Conservation (phyloP, 352 stramenopile genomes). For the Blastocystis sp. region DNA sequence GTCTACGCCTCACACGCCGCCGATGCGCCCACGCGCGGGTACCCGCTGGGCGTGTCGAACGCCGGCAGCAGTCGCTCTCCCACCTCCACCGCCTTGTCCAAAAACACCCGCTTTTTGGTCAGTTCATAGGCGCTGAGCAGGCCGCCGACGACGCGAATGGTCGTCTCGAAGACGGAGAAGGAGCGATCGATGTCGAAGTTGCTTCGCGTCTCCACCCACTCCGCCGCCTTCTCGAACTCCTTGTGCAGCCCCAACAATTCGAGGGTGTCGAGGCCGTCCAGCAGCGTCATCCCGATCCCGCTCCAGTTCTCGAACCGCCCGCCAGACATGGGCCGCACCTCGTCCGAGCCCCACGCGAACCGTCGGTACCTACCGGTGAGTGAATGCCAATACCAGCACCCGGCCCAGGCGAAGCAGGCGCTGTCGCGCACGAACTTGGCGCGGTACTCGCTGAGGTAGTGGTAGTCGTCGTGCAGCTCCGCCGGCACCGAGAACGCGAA, state of each 20-base stretch:
- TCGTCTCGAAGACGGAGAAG: slow-evolving; percentile 93
- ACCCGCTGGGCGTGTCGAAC: slow-evolving; percentile 54
- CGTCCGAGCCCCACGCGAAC: slow-evolving; percentile 56
- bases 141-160: slow-evolving; percentile 90
- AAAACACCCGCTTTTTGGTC: slow-evolving; percentile 72
- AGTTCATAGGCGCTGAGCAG: slow-evolving; percentile 89
- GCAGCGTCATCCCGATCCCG: slow-evolving; percentile 61
- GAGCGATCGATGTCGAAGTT: slow-evolving; percentile 81
- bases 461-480: slow-evolving; percentile 42
- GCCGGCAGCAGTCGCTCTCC: slow-evolving; percentile 43
- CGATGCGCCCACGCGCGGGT: slow-evolving; percentile 25
- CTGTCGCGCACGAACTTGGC: slow-evolving; percentile 48
- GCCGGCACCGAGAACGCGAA: slow-evolving; percentile 39
- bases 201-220: slow-evolving; percentile 72
- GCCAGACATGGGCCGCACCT: slow-evolving; percentile 27
- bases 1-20: neutral
- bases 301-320: slow-evolving; percentile 30
- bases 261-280: slow-evolving; percentile 58
- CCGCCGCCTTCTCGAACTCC: slow-evolving; percentile 78
- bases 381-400: neutral
- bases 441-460: slow-evolving; percentile 65
- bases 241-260: slow-evolving; percentile 78
- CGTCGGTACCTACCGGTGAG: slow-evolving; percentile 1
- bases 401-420: slow-evolving; percentile 49
- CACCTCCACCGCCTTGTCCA: slow-evolving; percentile 63